Base-by-base conservation (phyloP, 768 basidiomycete genomes). In the Termitomyces titanicus region DNA sequence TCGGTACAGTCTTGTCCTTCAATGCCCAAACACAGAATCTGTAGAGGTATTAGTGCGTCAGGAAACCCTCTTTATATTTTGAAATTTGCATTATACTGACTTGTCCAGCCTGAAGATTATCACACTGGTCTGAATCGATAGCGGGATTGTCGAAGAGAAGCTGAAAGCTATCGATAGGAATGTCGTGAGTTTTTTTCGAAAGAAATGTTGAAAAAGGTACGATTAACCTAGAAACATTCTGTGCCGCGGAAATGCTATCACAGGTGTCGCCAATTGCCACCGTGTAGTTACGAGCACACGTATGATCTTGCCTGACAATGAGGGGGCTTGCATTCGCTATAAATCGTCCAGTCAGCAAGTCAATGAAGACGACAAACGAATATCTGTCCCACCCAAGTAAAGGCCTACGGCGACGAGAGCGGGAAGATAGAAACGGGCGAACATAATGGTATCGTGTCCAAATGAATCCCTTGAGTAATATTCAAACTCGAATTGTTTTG, bases 1-100 rank as follows among this genome's bases (percentile, higher is more conserved):
- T 72, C 71, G 10, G 57, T 62, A 67, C 87, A 89, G 61, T 89
- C 86, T 47, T 81, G 72, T 25, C 77, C 80, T 0, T 61, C 62
- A 34, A 77, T 62, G 18, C 82, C 85, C 54, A 89, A 74, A 68
- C 87, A 89, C 55, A 85, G 61, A 17, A 63, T 44, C 72, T 80
- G 58, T 18, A 17, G 25, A 17, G 27, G 22, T 17, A 25, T 20
- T 47, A 17, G 13, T 5, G n/a, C 10, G 54, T 43, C 18, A 55
- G 53, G 24, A 5, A 18, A 12, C 10, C 31, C 34, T 22, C 12
- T n/a, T 47, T 2, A 12, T 33, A 6, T 31, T 11, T 3, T 7
- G 5, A 34, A 20, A 38, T 44, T 22, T 8, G 10, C 17, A 37
- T 22, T 11, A 8, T 48, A 12, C 67, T 51, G 47, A 79, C 81